Conservation (phyloP, 257 asterid species). For the Fraxinus quadrangulata region DNA sequence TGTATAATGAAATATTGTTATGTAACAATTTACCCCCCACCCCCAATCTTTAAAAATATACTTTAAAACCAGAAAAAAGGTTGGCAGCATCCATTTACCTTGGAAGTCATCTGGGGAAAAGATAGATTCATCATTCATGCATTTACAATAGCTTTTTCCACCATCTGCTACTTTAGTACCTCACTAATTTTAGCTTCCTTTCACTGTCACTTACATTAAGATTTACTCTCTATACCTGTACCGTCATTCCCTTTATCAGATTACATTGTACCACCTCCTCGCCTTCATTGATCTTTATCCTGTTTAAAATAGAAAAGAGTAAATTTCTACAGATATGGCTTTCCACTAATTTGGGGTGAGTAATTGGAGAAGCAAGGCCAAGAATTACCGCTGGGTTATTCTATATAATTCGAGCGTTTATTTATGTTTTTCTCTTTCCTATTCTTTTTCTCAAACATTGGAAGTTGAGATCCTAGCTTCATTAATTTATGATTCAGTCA, state of each 20-base stretch:
- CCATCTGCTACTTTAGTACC: neutral
- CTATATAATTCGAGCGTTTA: neutral
- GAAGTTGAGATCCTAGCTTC: neutral
- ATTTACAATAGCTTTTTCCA: no score
- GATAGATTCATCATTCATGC: no score
- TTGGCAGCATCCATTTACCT: no score
- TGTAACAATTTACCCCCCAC: no score
- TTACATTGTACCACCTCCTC: neutral
- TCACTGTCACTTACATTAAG: neutral
- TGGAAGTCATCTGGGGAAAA: no score
- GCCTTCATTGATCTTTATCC: neutral
- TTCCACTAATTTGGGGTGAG: neutral
- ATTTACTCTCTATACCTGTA: neutral
- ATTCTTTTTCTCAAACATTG: neutral
- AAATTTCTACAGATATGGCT: neutral
- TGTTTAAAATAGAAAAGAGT: neutral
- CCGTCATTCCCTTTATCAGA: neutral
- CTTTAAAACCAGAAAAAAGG: no score
- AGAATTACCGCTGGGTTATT: neutral
- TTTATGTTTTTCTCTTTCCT: neutral
- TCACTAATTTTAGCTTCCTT: neutral
- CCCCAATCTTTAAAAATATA: no score
- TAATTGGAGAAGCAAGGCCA: neutral
- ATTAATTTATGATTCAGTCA: neutral
- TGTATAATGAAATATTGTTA: neutral